Percentiles rank a stretch among this genome's conserved stretches.
These are phyloP conservation scores for Furculomyces boomerangus DNA, from an alignment of 371 early-diverging fungal species.

Conservation along the genomic window DNA sequence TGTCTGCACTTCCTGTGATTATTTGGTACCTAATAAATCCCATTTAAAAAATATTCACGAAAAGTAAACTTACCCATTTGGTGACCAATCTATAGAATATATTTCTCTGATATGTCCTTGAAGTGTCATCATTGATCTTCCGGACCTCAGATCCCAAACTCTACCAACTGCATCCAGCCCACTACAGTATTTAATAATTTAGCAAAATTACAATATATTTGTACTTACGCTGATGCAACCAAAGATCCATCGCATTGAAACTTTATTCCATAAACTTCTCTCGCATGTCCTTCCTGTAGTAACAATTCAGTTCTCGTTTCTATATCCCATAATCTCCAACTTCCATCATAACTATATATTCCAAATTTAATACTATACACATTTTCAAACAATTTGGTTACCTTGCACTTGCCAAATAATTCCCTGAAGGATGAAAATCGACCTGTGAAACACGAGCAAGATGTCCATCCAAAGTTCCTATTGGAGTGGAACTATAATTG, in stretches of 20 bases:
- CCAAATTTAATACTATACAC: neutral
- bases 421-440: constrained; percentile 79
- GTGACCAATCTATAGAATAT: constrained; percentile 72
- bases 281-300: constrained; percentile 84
- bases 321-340: constrained; percentile 92
- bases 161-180: constrained; percentile 80
- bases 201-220: constrained; percentile 8
- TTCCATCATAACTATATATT: constrained; percentile 49
- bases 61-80: constrained; percentile 37
- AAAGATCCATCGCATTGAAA: constrained; percentile 87
- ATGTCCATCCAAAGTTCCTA: constrained; percentile 66
- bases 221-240: constrained; percentile 53
- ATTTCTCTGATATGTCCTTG: constrained; percentile 87
- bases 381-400: no score
- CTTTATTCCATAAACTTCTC: constrained; percentile 73
- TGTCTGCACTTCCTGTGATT: constrained; percentile 64
- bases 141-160: constrained; percentile 90
- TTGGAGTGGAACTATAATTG: constrained; percentile 44
- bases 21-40: constrained; percentile 30
- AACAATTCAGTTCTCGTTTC: constrained; percentile 53
- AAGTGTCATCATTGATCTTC: constrained; percentile 69
- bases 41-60: neutral
- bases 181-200: neutral
- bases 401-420: constrained; percentile 66
- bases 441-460: constrained; percentile 65